Conservation (phyloP, 2,329 filamentous ascomycete species). For the Rhytidhysteron rufulum region DNA sequence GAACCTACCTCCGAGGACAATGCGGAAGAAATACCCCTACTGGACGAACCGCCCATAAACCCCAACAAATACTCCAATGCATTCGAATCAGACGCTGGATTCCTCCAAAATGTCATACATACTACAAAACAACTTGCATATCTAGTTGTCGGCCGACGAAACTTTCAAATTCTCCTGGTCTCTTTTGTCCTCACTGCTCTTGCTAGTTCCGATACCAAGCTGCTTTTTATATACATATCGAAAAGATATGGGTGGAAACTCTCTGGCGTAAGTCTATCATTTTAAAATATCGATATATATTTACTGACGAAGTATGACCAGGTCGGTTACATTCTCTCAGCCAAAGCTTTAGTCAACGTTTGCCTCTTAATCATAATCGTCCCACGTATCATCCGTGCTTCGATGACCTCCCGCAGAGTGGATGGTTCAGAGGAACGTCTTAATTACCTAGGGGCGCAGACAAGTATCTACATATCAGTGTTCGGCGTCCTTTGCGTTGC, state of each 20-base stretch:
- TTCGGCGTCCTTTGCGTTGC: constrained; percentile 31
- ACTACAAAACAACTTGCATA: constrained; percentile 14
- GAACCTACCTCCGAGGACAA: neutral
- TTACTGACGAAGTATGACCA: constrained; percentile 5
- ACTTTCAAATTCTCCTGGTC: constrained; percentile 30
- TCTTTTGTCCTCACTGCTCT: constrained; percentile 34
- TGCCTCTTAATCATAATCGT: constrained; percentile 29
- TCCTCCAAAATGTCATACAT: constrained; percentile 12
- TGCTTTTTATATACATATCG: constrained; percentile 37
- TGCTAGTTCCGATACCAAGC: constrained; percentile 35
- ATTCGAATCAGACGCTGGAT: constrained; percentile 16
- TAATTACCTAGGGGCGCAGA: constrained; percentile 28
- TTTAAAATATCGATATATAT: neutral
- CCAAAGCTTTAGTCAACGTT: constrained; percentile 35
- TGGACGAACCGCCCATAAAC: constrained; percentile 10
- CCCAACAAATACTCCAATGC: constrained; percentile 17
- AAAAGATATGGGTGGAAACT: constrained; percentile 38
- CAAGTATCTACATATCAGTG: constrained; percentile 29
- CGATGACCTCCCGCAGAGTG: constrained; percentile 17
- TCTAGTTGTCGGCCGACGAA: constrained; percentile 21
- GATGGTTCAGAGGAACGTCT: constrained; percentile 25
- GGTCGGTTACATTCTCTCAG: constrained; percentile 35
- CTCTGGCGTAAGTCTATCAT: constrained; percentile 17
- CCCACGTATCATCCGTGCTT: constrained; percentile 27
- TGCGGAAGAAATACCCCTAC: constrained; percentile 21